These are phyloP conservation scores for Gentiana dahurica DNA, from an alignment of 257 asterid genomes.

Conservation along the genomic window DNA sequence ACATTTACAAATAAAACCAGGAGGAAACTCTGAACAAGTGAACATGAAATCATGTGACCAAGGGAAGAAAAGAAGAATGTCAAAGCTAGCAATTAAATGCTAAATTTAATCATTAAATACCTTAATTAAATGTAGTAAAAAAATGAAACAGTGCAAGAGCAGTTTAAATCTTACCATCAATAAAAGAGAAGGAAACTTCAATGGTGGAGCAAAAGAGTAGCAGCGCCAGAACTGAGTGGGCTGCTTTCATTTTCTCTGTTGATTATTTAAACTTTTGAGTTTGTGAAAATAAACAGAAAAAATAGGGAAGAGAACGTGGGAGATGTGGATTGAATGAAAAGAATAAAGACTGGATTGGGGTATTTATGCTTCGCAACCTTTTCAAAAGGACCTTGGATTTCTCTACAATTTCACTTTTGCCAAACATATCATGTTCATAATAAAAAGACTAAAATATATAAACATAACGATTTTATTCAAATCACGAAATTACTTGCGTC, in stretches of 20 bases:
- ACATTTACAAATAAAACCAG: too few relatives aligned
- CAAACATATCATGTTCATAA: conserved; percentile 4
- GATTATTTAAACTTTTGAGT: background rate
- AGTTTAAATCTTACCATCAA: conserved; percentile 42
- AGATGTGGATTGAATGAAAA: conserved; percentile 10
- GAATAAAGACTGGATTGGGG: conserved; percentile 15
- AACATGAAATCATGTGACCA: too few relatives aligned
- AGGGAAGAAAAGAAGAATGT: too few relatives aligned
- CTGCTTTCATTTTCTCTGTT: conserved; percentile 20
- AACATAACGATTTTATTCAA: too few relatives aligned
- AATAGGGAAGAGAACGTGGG: background rate
- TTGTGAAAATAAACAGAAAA: conserved; percentile 7
- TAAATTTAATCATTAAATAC: too few relatives aligned
- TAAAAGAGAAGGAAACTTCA: conserved; percentile 36
- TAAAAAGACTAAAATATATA: too few relatives aligned
- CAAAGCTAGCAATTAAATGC: too few relatives aligned
- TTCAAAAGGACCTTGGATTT: conserved; percentile 21
- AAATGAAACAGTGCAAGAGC: background rate
- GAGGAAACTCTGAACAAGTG: too few relatives aligned
- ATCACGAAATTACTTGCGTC: too few relatives aligned
- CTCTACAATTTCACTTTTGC: conserved; percentile 25
- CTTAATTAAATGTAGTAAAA: too few relatives aligned
- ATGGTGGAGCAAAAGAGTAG: conserved; percentile 36
- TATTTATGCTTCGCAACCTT: conserved; percentile 50
- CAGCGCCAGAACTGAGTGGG: conserved; percentile 16